Evolutionary conservation across 148 eudicot species (phyloP).

Genomic region (Cornus florida): DNA sequence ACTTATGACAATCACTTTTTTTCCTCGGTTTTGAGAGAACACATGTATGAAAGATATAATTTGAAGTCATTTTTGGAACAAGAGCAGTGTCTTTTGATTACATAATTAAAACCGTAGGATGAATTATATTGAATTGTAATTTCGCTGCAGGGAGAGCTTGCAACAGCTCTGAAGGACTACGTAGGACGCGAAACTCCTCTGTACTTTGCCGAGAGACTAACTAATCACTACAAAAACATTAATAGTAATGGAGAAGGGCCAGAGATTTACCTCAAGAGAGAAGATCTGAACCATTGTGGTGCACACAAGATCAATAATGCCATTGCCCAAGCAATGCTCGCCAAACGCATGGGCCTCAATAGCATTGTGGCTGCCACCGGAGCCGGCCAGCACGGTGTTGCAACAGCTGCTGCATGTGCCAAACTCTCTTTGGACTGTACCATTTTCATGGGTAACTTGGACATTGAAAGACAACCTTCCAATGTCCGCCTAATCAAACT

Average conservation of each 20-base stretch:
- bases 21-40: too few relatives aligned
- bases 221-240: constrained; percentile 50
- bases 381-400: constrained; percentile 83
- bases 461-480: constrained; percentile 55
- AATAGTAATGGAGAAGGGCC: constrained; percentile 50
- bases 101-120: not conserved
- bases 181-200: constrained; percentile 87
- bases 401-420: constrained; percentile 81
- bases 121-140: not conserved
- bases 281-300: constrained; percentile 81
- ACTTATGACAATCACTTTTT: too few relatives aligned
- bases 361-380: constrained; percentile 69
- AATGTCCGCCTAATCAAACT: constrained; percentile 51
- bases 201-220: constrained; percentile 65
- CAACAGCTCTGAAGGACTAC: constrained; percentile 49
- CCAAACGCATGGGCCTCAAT: constrained; percentile 57
- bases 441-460: constrained; percentile 55
- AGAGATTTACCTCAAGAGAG: constrained; percentile 74
- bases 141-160: constrained; percentile 47
- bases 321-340: constrained; percentile 75
- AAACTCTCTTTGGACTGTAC: constrained; percentile 55
- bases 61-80: too few relatives aligned
- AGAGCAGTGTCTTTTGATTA: too few relatives aligned
- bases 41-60: too few relatives aligned
- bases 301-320: constrained; percentile 90